Conservation (phyloP, 208 protist genomes). For the Leishmania mexicana region DNA sequence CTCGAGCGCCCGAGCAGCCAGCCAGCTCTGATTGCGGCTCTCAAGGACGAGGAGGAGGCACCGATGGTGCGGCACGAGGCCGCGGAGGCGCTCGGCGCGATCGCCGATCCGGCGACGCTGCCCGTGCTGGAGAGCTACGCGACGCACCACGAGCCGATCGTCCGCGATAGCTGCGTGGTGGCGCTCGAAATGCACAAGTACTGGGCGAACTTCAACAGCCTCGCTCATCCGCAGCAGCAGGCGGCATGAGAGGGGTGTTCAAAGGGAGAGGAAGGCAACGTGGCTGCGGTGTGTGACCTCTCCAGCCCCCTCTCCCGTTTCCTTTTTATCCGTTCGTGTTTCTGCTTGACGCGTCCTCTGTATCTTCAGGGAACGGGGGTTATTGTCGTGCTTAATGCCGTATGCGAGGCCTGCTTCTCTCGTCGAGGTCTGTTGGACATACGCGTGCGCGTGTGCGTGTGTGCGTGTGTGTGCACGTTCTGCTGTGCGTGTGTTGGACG, state of each 20-base stretch:
- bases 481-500: not conserved
- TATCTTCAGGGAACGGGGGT: too few relatives aligned
- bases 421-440: too few relatives aligned
- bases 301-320: not conserved
- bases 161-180: constrained; percentile 85
- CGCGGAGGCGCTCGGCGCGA: constrained; percentile 97
- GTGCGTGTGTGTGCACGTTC: not conserved
- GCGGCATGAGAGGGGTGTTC: not conserved
- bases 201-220: constrained; percentile 79
- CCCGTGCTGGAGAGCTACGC: constrained; percentile 67
- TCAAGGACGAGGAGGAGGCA: constrained; percentile 88
- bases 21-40: constrained; percentile 58
- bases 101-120: constrained; percentile 81
- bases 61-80: constrained; percentile 98
- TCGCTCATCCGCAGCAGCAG: constrained; percentile 20
- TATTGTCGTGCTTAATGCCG: not conserved
- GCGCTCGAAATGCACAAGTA: constrained; percentile 90
- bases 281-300: not conserved
- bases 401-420: not conserved
- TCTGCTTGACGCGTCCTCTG: not conserved
- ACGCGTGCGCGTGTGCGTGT: not conserved
- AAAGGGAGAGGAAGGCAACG: not conserved
- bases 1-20: constrained; percentile 87
- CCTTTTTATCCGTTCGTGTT: not conserved
- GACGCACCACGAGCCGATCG: constrained; percentile 75